Evolutionary conservation across 2,329 filamentous ascomycete genomes (phyloP).

Genomic region (Cadophora sp.): DNA sequence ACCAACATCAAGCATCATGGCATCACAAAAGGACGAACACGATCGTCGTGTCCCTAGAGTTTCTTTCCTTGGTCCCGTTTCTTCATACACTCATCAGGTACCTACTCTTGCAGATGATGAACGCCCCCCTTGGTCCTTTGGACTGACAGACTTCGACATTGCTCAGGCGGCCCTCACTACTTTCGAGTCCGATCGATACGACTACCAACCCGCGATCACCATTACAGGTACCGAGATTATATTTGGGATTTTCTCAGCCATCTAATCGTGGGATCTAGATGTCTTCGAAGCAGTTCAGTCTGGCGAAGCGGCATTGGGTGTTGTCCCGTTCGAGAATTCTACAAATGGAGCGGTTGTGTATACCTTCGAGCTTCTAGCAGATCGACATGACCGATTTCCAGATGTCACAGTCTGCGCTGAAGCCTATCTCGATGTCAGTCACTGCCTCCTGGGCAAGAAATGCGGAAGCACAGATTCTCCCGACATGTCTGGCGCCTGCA

Average conservation of each 20-base stretch:
- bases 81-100: constrained; percentile 76
- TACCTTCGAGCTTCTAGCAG: constrained; percentile 87
- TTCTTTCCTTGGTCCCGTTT: constrained; percentile 67
- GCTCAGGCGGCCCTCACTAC: constrained; percentile 59
- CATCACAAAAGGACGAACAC: constrained; percentile 7
- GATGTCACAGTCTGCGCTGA: constrained; percentile 82
- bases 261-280: constrained; percentile 54
- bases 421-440: constrained; percentile 85
- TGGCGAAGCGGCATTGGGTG: constrained; percentile 69
- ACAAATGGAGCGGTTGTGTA: constrained; percentile 92
- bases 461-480: constrained; percentile 34
- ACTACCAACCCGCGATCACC: constrained; percentile 50
- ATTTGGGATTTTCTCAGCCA: neutral
- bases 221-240: constrained; percentile 46
- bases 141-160: constrained; percentile 40
- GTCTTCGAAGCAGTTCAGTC: constrained; percentile 82
- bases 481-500: constrained; percentile 53
- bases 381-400: constrained; percentile 67
- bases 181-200: constrained; percentile 49
- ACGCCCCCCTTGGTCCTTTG: constrained; percentile 33
- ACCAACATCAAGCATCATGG: constrained; percentile 23
- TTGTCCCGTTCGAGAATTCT: constrained; percentile 95
- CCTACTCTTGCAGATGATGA: constrained; percentile 29
- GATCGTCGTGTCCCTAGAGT: constrained; percentile 44
- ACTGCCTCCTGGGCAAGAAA: constrained; percentile 75